Base-by-base conservation (phyloP, 495 filamentous ascomycete species). In the Pseudomonodictys pantanalensis region DNA sequence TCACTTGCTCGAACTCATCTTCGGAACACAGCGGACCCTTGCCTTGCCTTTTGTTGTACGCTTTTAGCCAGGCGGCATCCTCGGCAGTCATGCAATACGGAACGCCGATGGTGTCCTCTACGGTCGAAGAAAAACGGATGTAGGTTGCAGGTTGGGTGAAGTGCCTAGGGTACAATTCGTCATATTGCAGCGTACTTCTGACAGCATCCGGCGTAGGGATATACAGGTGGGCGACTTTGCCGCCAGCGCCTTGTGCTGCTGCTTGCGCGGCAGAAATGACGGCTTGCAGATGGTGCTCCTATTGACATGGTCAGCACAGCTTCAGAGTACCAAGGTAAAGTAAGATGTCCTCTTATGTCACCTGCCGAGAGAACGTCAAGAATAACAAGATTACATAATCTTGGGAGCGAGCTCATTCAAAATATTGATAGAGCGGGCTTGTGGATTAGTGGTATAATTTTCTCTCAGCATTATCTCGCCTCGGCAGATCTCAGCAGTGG, bases 211-310 rank as follows among this genome's bases (percentile, higher is more conserved):
- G 93, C 29, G 93, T 95, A 30, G 93, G 93, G 67, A 98, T 91
- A 64, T 88, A 84, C 43, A 86, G 80, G 62, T 84, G 79, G 56
- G 81, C 81, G 66, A 80, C 84, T 77, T 92, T 91, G 44, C 84
- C 88, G 51, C 85, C 38, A 3, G 15, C 85, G 42, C 79, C 79
- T 28, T 48, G 44, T 11, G 82, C 83, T 24, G 75, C 75, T 35
- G 88, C 87, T 50, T 83, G 78, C 54, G 83, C 79, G 35, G 85
- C 87, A 67, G 85, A 87, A 56, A 98, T 90, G 43, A 90, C 90
- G 48, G 86, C 89, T 80, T 98, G 93, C 60, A 98, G 81, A 87
- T 98, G 93, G 78, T 93, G 90, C 87, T 98, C 93, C 95, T 98
- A 77, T 56, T 48, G n/a, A 45, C 28, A 32, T n/a, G 8, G 56